A percentile compares a stretch with the other conserved stretches of the same genome.
These are phyloP conservation scores for Tremella yokohamensis DNA, from an alignment of 768 basidiomycete genomes.

Conservation along the genomic window DNA sequence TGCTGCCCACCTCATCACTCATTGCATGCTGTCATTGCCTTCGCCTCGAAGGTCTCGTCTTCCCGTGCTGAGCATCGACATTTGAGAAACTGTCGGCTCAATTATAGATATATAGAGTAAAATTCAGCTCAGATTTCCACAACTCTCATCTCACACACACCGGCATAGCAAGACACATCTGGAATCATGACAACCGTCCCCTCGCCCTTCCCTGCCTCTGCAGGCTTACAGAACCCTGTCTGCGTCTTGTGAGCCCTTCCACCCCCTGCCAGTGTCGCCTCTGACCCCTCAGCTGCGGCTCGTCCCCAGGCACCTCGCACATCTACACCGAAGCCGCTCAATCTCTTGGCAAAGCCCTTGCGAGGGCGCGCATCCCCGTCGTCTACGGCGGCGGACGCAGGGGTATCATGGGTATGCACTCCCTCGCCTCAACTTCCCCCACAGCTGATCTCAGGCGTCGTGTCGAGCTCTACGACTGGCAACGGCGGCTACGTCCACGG, in stretches of 20 bases:
- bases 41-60: too few relatives aligned
- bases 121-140: too few relatives aligned
- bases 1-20: too few relatives aligned
- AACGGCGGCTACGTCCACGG: constrained; percentile 71
- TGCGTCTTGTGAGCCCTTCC: constrained; percentile 45
- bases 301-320: constrained; percentile 62
- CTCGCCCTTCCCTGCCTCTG: constrained; percentile 27
- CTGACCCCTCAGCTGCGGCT: constrained; percentile 59
- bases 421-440: not conserved
- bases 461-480: constrained; percentile 58
- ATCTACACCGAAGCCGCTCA: constrained; percentile 66
- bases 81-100: too few relatives aligned
- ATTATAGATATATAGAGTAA: too few relatives aligned
- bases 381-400: constrained; percentile 81
- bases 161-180: too few relatives aligned
- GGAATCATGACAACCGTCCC: not conserved
- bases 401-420: constrained; percentile 74
- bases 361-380: constrained; percentile 60
- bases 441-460: constrained; percentile 42
- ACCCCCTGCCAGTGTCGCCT: not conserved
- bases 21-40: too few relatives aligned
- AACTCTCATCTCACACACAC: too few relatives aligned
- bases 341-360: constrained; percentile 75
- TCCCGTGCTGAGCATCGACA: too few relatives aligned
- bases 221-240: constrained; percentile 32